phyloP scores from a whole-genome alignment of 83 land plant species.

The Diphasiastrum complanatum region DNA sequence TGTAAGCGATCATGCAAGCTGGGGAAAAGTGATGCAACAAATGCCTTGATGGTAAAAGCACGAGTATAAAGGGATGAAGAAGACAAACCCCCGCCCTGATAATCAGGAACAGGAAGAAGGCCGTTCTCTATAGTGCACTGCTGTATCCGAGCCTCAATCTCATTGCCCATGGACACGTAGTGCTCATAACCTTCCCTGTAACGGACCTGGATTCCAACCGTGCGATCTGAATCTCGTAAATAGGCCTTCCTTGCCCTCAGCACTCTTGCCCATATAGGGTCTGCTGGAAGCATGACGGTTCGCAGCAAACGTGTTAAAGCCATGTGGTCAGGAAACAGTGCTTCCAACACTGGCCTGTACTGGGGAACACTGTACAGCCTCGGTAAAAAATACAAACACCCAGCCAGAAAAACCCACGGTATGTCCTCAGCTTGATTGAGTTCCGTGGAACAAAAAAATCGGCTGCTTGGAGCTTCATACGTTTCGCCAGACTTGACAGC shows the following conservation, averaged over 20 bases:
- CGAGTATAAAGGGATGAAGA: background rate
- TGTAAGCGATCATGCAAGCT: slow-evolving; percentile 10
- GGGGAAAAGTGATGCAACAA: slow-evolving; percentile 15
- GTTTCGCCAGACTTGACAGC: no score
- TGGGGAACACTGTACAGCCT: slow-evolving; percentile 17
- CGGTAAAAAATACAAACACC: slow-evolving; percentile 21
- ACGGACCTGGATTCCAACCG: slow-evolving; percentile 21
- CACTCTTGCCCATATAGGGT: slow-evolving; percentile 15
- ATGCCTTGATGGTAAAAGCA: slow-evolving; percentile 5
- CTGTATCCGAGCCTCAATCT: background rate
- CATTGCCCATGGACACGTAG: background rate
- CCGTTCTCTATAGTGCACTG: slow-evolving; percentile 3
- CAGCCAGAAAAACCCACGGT: slow-evolving; percentile 16
- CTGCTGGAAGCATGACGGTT: slow-evolving; percentile 14
- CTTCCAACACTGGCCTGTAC: slow-evolving; percentile 13
- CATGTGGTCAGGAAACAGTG: slow-evolving; percentile 18
- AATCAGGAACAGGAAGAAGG: slow-evolving; percentile 1
- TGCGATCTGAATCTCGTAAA: slow-evolving; percentile 4
- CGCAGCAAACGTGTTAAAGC: slow-evolving; percentile 18
- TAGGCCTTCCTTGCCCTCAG: background rate
- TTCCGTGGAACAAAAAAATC: slow-evolving; percentile 19
- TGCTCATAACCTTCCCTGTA: slow-evolving; percentile 5
- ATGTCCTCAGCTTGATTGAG: background rate
- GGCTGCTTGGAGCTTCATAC: background rate
- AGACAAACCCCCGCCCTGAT: background rate